Percentiles rank a stretch among this genome's conserved stretches.
phyloP scores from a whole-genome alignment of 139 green algal species.

The Chlamydomonas asymmetrica region DNA sequence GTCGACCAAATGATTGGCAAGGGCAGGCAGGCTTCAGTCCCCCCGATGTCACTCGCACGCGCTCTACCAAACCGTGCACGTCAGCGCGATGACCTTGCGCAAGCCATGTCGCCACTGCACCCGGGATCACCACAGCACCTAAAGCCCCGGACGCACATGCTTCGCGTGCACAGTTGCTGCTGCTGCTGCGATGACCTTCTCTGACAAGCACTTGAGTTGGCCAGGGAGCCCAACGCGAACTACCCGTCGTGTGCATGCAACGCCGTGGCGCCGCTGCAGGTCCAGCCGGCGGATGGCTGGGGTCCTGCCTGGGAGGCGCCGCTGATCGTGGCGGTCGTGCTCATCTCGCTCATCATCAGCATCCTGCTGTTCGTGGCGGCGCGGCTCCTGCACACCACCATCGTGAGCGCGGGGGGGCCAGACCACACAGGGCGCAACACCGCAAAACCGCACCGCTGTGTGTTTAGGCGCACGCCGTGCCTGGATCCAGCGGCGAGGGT shows the following conservation, averaged over 20 bases:
- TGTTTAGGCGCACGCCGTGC: no score
- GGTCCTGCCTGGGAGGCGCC: conserved; percentile 12
- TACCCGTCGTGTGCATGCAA: background rate
- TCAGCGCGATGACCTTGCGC: background rate
- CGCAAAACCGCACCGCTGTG: no score
- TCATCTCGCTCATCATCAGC: conserved; percentile 33
- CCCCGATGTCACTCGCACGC: no score
- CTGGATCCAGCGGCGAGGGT: conserved; percentile 27
- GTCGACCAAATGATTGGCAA: background rate
- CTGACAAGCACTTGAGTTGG: no score
- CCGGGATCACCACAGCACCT: no score
- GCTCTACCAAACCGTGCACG: background rate
- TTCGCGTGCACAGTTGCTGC: background rate
- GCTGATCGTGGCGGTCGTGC: conserved; percentile 40
- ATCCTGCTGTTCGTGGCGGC: conserved; percentile 37
- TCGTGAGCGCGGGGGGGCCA: no score
- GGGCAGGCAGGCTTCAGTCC: background rate
- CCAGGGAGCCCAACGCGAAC: no score
- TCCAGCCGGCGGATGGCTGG: conserved; percentile 1
- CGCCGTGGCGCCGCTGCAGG: background rate
- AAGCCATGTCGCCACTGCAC: background rate
- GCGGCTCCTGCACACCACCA: no score
- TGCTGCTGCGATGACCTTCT: background rate
- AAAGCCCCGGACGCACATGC: background rate
- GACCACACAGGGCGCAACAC: no score